phyloP scores from a whole-genome alignment of 2,329 filamentous ascomycete genomes.

The Alternaria triticimaculans region DNA sequence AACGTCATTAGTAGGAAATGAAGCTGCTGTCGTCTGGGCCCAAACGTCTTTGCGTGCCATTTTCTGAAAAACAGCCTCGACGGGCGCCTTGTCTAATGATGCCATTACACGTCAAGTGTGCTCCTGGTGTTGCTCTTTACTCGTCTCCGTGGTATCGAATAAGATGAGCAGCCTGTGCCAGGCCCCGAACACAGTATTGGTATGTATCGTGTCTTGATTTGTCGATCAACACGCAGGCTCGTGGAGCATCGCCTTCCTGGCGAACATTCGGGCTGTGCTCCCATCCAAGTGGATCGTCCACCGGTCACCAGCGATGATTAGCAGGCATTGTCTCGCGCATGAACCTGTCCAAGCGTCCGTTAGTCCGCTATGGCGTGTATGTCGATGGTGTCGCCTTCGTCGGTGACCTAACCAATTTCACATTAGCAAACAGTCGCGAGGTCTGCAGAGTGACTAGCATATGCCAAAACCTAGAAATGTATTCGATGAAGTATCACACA shows the following conservation, averaged over 20 bases:
- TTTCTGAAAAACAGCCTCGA: neutral
- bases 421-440: neutral
- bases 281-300: neutral
- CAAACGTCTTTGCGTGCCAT: neutral
- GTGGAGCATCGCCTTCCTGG: neutral
- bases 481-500: neutral
- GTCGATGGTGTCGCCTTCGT: neutral
- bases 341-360: neutral
- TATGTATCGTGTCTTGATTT: neutral
- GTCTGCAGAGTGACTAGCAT: neutral
- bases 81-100: neutral
- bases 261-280: neutral
- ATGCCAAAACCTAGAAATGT: neutral
- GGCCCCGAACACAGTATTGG: neutral
- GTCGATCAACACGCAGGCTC: neutral
- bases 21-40: neutral
- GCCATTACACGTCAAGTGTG: too few species aligned
- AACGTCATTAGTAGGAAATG: fast-evolving
- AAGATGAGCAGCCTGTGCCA: neutral
- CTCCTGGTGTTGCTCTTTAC: neutral
- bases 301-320: neutral
- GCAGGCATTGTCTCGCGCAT: neutral
- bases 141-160: fast-evolving
- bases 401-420: neutral
- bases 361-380: neutral